Conservation (phyloP, 352 stramenopile species). For the Plasmopara muralis region DNA sequence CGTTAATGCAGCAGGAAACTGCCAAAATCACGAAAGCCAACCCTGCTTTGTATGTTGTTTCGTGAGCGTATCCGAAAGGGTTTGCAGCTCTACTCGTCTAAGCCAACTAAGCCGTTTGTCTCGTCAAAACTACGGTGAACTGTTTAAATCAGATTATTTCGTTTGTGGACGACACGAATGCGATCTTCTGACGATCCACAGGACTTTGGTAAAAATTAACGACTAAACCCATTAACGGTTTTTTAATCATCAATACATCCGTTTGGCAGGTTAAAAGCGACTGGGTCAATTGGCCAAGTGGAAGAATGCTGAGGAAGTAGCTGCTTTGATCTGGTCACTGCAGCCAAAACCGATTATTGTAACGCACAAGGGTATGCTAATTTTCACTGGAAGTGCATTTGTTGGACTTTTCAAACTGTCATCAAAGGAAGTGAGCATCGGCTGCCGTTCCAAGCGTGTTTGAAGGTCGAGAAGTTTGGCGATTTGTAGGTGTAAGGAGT, state of each 20-base stretch:
- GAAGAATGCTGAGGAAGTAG: constrained; percentile 99
- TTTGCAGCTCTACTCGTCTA: constrained; percentile 98
- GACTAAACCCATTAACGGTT: constrained; percentile 99
- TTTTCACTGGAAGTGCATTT: constrained; percentile 98
- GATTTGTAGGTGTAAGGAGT: constrained; percentile 62
- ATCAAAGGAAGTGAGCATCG: constrained; percentile 99
- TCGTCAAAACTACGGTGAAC: constrained; percentile 99
- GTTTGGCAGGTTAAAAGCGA: constrained; percentile 99
- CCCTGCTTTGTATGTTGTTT: constrained; percentile 97
- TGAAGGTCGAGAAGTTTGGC: constrained; percentile 99
- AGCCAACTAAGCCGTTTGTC: constrained; percentile 98
- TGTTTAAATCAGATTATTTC: constrained; percentile 99
- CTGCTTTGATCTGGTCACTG: constrained; percentile 97
- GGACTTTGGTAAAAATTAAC: constrained; percentile 99
- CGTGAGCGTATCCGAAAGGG: constrained; percentile 99
- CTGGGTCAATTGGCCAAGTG: constrained; percentile 99
- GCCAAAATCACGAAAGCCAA: constrained; percentile 99
- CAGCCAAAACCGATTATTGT: constrained; percentile 99
- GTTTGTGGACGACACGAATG: constrained; percentile 99
- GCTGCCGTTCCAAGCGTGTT: constrained; percentile 97
- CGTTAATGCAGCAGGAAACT: constrained; percentile 99
- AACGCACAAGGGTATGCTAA: constrained; percentile 99
- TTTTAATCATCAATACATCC: constrained; percentile 99
- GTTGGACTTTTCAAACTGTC: constrained; percentile 99
- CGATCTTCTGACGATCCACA: constrained; percentile 99